phyloP scores from a whole-genome alignment of 2,329 filamentous ascomycete genomes.

The Diplocarpon rosae region DNA sequence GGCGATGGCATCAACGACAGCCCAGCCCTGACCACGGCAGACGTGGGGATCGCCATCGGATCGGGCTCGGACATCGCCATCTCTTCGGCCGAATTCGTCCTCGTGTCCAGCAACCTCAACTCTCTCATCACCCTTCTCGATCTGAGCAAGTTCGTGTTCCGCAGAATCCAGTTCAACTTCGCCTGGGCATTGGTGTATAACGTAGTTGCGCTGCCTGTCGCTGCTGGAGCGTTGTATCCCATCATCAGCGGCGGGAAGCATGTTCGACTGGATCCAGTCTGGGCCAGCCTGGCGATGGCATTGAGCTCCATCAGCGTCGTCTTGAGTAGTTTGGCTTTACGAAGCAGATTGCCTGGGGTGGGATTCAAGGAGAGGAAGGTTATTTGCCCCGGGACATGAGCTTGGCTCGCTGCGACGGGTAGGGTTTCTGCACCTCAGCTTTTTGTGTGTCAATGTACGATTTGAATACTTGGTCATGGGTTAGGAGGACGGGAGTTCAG shows the following conservation, averaged over 20 bases:
- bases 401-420: too few relatives aligned
- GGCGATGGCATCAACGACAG: conserved; percentile 84
- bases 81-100: conserved; percentile 69
- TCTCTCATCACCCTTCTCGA: conserved; percentile 49
- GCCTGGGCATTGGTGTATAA: conserved; percentile 59
- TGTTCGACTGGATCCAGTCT: conserved; percentile 62
- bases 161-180: conserved; percentile 57
- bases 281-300: conserved; percentile 89
- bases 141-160: conserved; percentile 50
- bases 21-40: conserved; percentile 66
- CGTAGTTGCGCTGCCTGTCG: conserved; percentile 50
- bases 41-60: conserved; percentile 74
- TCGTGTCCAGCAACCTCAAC: conserved; percentile 51
- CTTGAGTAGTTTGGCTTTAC: conserved; percentile 64
- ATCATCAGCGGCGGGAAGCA: conserved; percentile 40
- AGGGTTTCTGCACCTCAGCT: too few relatives aligned
- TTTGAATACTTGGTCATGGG: too few relatives aligned
- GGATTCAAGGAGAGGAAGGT: conserved; percentile 25
- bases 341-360: conserved; percentile 26
- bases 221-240: conserved; percentile 55
- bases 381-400: not conserved
- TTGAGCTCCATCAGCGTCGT: conserved; percentile 85
- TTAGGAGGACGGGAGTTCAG: too few relatives aligned
- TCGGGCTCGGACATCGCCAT: conserved; percentile 76
- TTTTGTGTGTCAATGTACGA: too few relatives aligned